A percentile compares a stretch with the other conserved stretches of the same genome.
Evolutionary conservation across 805 yeast species (phyloP).

Genomic region (Candida wancherniae): DNA sequence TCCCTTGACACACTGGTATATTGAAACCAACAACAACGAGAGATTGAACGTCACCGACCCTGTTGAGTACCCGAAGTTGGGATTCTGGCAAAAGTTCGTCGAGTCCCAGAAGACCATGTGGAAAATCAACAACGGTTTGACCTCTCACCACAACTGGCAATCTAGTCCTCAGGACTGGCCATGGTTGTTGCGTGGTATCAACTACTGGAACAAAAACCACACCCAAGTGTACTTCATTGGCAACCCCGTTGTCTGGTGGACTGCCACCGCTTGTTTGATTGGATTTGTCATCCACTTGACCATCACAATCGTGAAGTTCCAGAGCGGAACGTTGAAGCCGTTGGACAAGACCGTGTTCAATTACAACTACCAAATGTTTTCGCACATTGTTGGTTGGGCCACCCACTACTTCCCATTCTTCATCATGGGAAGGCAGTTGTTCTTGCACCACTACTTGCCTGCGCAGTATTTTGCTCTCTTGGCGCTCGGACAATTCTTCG

Average conservation of each 20-base stretch:
- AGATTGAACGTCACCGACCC: conserved; percentile 28
- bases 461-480: conserved; percentile 84
- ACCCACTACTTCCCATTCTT: conserved; percentile 71
- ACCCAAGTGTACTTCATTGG: conserved; percentile 69
- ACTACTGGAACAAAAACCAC: conserved; percentile 65
- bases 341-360: conserved; percentile 52
- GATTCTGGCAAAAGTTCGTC: conserved; percentile 54
- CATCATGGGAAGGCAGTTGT: conserved; percentile 89
- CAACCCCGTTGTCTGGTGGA: conserved; percentile 79
- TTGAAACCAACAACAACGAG: conserved; percentile 63
- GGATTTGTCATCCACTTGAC: conserved; percentile 47
- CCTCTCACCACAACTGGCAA: conserved; percentile 66
- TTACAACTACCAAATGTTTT: conserved; percentile 59
- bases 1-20: conserved; percentile 62
- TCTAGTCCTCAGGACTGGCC: conserved; percentile 76
- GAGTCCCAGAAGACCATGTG: conserved; percentile 76
- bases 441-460: conserved; percentile 91
- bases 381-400: conserved; percentile 65
- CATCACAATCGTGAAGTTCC: conserved; percentile 56
- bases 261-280: conserved; percentile 49
- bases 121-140: conserved; percentile 66
- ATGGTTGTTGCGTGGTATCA: conserved; percentile 67
- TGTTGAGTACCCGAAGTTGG: conserved; percentile 46
- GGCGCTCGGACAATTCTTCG: conserved; percentile 66
- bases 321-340: conserved; percentile 42